Evolutionary conservation across 305 asterid species (phyloP).

Genomic region (Fraxinus xanthoxyloides): DNA sequence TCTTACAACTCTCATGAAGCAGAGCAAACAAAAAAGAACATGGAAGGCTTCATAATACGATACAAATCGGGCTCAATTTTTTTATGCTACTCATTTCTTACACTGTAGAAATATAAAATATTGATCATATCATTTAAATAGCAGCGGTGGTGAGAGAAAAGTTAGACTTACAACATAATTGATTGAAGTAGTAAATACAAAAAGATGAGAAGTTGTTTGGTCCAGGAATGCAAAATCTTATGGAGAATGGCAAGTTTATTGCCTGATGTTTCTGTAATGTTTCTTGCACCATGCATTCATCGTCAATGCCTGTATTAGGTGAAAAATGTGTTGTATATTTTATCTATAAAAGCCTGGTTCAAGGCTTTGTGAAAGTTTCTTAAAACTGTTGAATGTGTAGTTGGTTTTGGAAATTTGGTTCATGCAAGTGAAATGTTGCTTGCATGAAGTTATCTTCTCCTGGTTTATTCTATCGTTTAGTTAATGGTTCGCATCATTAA

Average conservation of each 20-base stretch:
- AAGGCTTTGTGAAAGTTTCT: background rate
- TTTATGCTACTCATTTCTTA: background rate
- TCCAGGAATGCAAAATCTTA: background rate
- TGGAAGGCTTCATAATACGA: background rate
- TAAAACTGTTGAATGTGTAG: background rate
- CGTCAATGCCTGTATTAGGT: slow-evolving; percentile 2
- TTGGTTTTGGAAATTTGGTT: background rate
- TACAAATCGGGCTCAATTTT: background rate
- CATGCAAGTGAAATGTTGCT: slow-evolving; percentile 11
- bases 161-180: background rate
- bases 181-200: background rate
- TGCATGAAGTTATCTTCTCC: slow-evolving; percentile 17
- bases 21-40: background rate
- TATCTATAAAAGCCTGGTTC: background rate
- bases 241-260: background rate
- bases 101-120: background rate
- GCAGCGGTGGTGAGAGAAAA: background rate
- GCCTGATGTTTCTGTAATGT: background rate
- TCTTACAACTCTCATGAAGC: background rate
- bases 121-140: background rate
- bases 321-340: background rate
- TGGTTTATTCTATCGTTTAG: background rate
- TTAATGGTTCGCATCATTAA: slow-evolving; percentile 4
- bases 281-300: slow-evolving; percentile 1
- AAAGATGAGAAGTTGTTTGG: background rate